phyloP scores from a whole-genome alignment of 2,329 filamentous ascomycete species.

The Ophiostoma ips region DNA sequence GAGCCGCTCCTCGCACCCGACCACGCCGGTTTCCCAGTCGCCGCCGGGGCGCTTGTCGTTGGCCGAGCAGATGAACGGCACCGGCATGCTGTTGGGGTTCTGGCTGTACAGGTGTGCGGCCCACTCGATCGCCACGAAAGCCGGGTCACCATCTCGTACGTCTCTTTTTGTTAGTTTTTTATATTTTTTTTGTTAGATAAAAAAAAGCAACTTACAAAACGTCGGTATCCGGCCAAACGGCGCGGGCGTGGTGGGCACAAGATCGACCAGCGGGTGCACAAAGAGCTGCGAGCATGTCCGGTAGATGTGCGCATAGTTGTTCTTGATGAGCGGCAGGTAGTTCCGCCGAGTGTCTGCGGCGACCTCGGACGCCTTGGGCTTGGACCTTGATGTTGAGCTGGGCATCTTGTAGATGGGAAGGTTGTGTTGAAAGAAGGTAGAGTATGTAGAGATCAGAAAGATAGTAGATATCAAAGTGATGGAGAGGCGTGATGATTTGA shows the following conservation, averaged over 20 bases:
- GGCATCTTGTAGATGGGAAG: slow-evolving; percentile 4
- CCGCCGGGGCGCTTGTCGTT: slow-evolving; percentile 65
- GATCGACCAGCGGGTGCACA: slow-evolving; percentile 33
- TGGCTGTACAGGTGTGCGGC: slow-evolving; percentile 14
- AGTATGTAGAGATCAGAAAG: neutral
- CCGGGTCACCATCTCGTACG: slow-evolving; percentile 43
- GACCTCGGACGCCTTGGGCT: slow-evolving; percentile 53
- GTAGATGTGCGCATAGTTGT: slow-evolving; percentile 39
- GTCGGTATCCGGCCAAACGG: slow-evolving; percentile 24
- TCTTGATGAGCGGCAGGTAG: slow-evolving; percentile 51
- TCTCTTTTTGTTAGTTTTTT: slow-evolving; percentile 18
- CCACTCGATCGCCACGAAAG: slow-evolving; percentile 47
- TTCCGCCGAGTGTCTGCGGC: slow-evolving; percentile 58
- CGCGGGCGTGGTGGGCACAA: slow-evolving; percentile 24
- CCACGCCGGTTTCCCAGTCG: slow-evolving; percentile 56
- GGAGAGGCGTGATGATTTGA: too few species aligned
- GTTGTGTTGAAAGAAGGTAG: too few species aligned
- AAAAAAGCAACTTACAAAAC: slow-evolving; percentile 23
- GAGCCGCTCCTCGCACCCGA: slow-evolving; percentile 57
- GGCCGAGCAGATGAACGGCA: slow-evolving; percentile 58
- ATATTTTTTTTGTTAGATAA: neutral
- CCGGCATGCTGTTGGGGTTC: slow-evolving; percentile 23
- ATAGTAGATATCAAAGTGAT: neutral
- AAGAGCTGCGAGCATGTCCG: slow-evolving; percentile 46
- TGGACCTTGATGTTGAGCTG: slow-evolving; percentile 22